Evolutionary conservation across 2,329 filamentous ascomycete species (phyloP).

Genomic region (Nemania sp.): DNA sequence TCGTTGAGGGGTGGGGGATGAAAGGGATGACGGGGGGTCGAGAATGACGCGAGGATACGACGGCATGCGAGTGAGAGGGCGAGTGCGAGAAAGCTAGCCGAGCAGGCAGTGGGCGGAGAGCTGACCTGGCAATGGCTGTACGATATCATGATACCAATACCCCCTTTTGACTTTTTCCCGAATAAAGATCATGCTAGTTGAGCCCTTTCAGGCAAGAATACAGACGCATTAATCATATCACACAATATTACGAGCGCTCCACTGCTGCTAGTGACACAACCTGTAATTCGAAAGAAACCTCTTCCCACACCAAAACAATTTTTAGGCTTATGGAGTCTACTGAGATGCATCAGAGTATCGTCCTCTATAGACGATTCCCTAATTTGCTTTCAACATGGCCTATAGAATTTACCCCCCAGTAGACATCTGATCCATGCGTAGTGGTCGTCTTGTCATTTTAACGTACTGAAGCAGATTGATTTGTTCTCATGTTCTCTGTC

Average conservation of each 20-base stretch:
- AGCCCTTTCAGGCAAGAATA: constrained; percentile 16
- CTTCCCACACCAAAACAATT: too few species aligned
- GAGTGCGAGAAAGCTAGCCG: constrained; percentile 25
- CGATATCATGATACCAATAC: constrained; percentile 43
- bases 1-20: background rate
- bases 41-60: background rate
- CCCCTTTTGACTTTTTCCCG: constrained; percentile 24
- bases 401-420: too few species aligned
- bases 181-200: constrained; percentile 8
- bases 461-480: background rate
- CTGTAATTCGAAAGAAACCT: too few species aligned
- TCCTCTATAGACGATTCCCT: too few species aligned
- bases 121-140: constrained; percentile 13
- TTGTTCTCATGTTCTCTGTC: background rate
- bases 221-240: background rate
- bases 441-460: too few species aligned
- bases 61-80: background rate
- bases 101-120: background rate
- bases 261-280: background rate
- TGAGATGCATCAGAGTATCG: too few species aligned
- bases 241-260: background rate
- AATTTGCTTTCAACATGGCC: too few species aligned
- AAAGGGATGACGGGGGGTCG: background rate
- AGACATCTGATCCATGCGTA: too few species aligned
- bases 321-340: too few species aligned